Evolutionary conservation across 2,329 filamentous ascomycete genomes (phyloP), one percentile per base, ranked within the genome.

Genomic region (Rutstroemia sydowiana): DNA sequence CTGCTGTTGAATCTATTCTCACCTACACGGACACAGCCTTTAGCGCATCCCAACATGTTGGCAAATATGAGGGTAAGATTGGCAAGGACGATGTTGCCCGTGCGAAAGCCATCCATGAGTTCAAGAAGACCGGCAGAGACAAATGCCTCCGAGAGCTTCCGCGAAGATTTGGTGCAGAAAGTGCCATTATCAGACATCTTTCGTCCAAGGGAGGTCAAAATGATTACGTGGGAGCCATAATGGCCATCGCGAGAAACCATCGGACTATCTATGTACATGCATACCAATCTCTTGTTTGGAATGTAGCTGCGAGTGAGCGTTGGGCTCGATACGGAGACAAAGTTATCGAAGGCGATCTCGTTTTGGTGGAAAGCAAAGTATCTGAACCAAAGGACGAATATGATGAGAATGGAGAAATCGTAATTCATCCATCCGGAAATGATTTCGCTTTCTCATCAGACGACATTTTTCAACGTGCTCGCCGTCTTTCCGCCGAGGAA

Each of bases 191-290:
- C 55, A 81, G 84, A 51, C 87, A 95, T 62, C 79, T 97, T 5
- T 65, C 69, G 63, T 65, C 23, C 53, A 37, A 36, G 64, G 68
- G 48, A 43, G 74, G 75, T 20, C 47, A 49, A 5, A 70, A 71
- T 36, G 92, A 98, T 69, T 93, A 81, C 66, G 77, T 88, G 54
- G 91, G 91, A 21, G 89, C 93, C 1, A 70, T 98, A 47, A 79
- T 85, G 64, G 77, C 79, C 49, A 91, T 98, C 56, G 87, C 86
- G 21, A 79, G 91, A 16, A 88, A 87, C 45, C 75, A 97, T 61
- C 81, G 90, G 40, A 80, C 89, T 53, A 96, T 98, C 87, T 98
- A 97, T 66, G 84, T 95, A 14, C 93, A 98, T 68, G 92, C 93
- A 5, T 97, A 96, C 70, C 93, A 98, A 68, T 95, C 88, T 5